Conservation (phyloP, 495 filamentous ascomycete genomes). For the Trichocladium uniseriatum region DNA sequence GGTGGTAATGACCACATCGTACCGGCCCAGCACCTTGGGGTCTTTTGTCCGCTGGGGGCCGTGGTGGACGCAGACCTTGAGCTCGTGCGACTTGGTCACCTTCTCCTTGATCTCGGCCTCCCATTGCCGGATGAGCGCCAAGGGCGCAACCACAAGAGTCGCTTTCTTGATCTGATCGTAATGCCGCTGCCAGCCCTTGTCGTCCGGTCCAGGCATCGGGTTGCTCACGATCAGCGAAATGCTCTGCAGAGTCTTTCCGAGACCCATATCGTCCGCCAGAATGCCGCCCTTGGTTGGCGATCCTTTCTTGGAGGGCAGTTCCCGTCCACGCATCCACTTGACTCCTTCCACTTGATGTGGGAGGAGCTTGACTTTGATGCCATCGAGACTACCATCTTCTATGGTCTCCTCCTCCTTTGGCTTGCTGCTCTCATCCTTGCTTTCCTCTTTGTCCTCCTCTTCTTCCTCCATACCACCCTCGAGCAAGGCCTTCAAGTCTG, state of each 20-base stretch:
- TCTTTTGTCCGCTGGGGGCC: slow-evolving; percentile 75
- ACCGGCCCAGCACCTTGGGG: slow-evolving; percentile 60
- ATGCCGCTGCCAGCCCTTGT: slow-evolving; percentile 49
- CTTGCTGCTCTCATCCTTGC: slow-evolving; percentile 9
- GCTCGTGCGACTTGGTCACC: slow-evolving; percentile 53
- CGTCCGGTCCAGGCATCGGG: slow-evolving; percentile 50
- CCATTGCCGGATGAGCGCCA: slow-evolving; percentile 96
- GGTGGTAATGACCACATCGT: slow-evolving; percentile 95
- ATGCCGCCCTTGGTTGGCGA: slow-evolving; percentile 79
- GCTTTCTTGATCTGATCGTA: slow-evolving; percentile 56
- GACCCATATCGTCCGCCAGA: slow-evolving; percentile 77
- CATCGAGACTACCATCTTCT: slow-evolving; percentile 45
- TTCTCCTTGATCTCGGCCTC: slow-evolving; percentile 81
- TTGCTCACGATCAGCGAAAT: slow-evolving; percentile 77
- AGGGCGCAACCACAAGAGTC: slow-evolving; percentile 87
- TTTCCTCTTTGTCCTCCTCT: slow-evolving; percentile 29
- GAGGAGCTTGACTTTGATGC: slow-evolving; percentile 74
- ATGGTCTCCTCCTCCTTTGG: slow-evolving; percentile 14
- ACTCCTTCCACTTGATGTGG: slow-evolving; percentile 92
- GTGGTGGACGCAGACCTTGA: slow-evolving; percentile 83
- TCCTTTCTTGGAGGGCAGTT: slow-evolving; percentile 66
- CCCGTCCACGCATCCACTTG: slow-evolving; percentile 85
- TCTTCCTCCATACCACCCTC: slow-evolving; percentile 83
- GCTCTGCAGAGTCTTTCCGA: slow-evolving; percentile 78
- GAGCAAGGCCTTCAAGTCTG: slow-evolving; percentile 78